Evolutionary conservation across 2,329 filamentous ascomycete species (phyloP), one percentile per base, ranked within the genome.

Genomic region (Pyrenophora tritici-repentis): DNA sequence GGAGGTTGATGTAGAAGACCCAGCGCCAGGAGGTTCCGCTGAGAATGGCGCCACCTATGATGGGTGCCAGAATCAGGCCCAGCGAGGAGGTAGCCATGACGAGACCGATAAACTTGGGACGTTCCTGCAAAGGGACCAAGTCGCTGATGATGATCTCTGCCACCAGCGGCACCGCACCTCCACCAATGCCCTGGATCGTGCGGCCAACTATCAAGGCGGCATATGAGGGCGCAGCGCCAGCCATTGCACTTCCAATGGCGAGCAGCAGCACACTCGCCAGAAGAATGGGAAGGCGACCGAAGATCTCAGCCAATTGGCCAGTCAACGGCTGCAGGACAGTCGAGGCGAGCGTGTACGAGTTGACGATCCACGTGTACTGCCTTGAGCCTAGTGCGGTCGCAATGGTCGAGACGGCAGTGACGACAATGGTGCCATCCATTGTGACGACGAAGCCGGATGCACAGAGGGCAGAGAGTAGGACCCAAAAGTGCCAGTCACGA

Each of bases 181-280:
- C 75, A 0, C 79, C 80, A 2, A 80, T 60, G 0, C 84, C 84
- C 48, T 86, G 82, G 1, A 86, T 65, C 0, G 76, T 75, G 0
- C 83, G 76, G n/a, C 81, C 82, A 53, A 73, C 76, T 12, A 87
- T 82, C 2, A 88, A 70, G 62, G 79, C 77, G 0, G 56, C 61
- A 1, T 70, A 72, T 6, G 57, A 76, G 0, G 61, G 72, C 0
- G 83, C 78, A 0, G 75, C 76, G 0, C 81, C 83, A 35, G 73
- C 76, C 3, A 86, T 71, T 0, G 76, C 79, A 47, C 81, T 83
- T 0, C 83, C 83, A 0, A 85, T 57, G 0, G 72, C 73, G 51
- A 84, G 84, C 1, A 82, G 53, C 9, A 66, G 70, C 1, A 83
- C 73, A 2, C 77, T 61, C 4, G 55, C 22, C 32, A 72, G 66